Conservation (phyloP, 2,329 filamentous ascomycete species). For the Chaetomium olivaceum region DNA sequence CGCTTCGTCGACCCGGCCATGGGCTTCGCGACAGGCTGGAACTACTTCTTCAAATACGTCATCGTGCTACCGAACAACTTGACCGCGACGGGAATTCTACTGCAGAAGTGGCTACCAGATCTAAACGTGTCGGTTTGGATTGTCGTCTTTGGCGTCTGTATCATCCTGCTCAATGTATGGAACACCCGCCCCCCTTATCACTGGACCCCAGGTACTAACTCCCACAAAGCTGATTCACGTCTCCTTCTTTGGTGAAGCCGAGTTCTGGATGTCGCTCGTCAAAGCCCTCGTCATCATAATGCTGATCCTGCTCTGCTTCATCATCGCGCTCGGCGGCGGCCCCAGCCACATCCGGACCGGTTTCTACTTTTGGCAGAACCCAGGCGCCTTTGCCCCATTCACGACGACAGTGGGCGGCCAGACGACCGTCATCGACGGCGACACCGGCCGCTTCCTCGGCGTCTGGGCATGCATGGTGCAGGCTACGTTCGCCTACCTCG, state of each 20-base stretch:
- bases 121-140: slow-evolving; percentile 45
- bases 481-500: slow-evolving; percentile 44
- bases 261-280: slow-evolving; percentile 50
- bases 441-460: slow-evolving; percentile 43
- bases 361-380: slow-evolving; percentile 48
- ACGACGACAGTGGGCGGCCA: slow-evolving; percentile 24
- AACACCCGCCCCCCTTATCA: not conserved
- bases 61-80: slow-evolving; percentile 44
- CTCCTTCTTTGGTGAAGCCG: slow-evolving; percentile 47
- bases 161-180: slow-evolving; percentile 41
- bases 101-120: slow-evolving; percentile 43
- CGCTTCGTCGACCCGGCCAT: slow-evolving; percentile 59
- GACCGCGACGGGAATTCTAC: slow-evolving; percentile 42
- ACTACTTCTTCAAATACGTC: slow-evolving; percentile 50
- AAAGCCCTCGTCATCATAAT: slow-evolving; percentile 48
- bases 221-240: slow-evolving; percentile 40
- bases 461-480: slow-evolving; percentile 43
- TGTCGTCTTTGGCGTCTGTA: slow-evolving; percentile 38
- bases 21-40: slow-evolving; percentile 48
- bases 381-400: slow-evolving; percentile 46
- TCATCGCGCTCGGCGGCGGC: slow-evolving; percentile 44
- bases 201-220: not conserved
- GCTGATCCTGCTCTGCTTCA: slow-evolving; percentile 42
- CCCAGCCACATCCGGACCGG: slow-evolving; percentile 43
- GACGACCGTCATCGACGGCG: slow-evolving; percentile 32